Evolutionary conservation across 768 basidiomycete genomes (phyloP), one percentile per base, ranked within the genome.

Genomic region (Tricholoma furcatifolium): DNA sequence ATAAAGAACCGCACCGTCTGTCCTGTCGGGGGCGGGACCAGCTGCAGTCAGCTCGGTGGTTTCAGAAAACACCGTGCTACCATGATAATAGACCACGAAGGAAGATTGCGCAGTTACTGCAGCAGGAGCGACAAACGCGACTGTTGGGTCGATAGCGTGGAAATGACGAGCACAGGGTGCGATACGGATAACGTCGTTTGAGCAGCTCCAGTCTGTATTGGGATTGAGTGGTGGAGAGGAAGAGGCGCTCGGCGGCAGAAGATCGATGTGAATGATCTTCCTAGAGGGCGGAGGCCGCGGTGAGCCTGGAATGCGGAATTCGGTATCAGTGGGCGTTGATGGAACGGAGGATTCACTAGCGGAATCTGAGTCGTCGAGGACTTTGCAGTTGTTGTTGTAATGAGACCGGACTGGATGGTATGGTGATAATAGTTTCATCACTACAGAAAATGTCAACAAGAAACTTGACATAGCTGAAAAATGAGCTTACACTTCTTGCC

Each of bases 401-500:
- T 56, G 47, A 14, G 53, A 32, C 9, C 60, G 62, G 4, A 60
- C 27, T 4, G 58, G 60, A 20, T 61, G 64, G 49, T 63, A 64
- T 20, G 78, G 77, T 6, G 76, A 73, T 40, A 79, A 66, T 18
- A 79, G 72, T 43, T 74, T 73, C 58, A 79, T 65, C 6, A 81
- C 79, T 81, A 42, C 45, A 50, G 42, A 46, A 35, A 24, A n/a
- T 60, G 43, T 51, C 42, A 56, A 21, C 40, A 57, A 39, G 14
- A 42, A 32, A 34, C 30, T 39, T 35, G 53, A 51, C 43, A 35
- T 31, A 30, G 11, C 34, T 43, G 24, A 50, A 35, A 44, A 35
- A 55, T 48, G 7, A 24, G 78, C 86, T 69, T 65, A 90, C 88
- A 72, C 65, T 80, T 74, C 65, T 85, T 86, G 35, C 87, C 87